Evolutionary conservation across 192 early-diverging fungal genomes (phyloP).

Genomic region (Oehlia diaphana): DNA sequence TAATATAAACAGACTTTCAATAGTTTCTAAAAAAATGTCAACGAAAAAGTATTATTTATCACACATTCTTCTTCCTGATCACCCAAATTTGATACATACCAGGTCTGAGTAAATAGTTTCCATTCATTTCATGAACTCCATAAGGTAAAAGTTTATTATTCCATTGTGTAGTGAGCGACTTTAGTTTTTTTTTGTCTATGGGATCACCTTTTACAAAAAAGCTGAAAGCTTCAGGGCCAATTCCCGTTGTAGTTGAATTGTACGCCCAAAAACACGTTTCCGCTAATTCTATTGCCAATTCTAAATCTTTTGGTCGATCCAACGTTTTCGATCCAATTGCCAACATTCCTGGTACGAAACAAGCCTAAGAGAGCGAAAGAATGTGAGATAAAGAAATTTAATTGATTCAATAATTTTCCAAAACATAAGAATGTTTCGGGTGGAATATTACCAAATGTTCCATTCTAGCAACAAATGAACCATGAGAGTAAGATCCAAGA

Average conservation of each 20-base stretch:
- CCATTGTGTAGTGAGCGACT: conserved; percentile 7
- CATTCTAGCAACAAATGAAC: conserved; percentile 30
- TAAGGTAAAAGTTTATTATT: conserved; percentile 23
- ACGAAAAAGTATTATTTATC: background rate
- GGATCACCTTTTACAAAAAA: conserved; percentile 28
- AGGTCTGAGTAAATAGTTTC: background rate
- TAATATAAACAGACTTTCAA: conserved; percentile 73
- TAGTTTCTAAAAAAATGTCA: conserved; percentile 48
- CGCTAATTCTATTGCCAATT: conserved; percentile 40
- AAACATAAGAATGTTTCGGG: background rate
- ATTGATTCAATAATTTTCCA: conserved; percentile 22
- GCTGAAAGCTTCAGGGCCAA: conserved; percentile 51
- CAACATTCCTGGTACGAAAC: conserved; percentile 54
- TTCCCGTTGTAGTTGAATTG: conserved; percentile 44
- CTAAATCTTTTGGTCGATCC: conserved; percentile 37
- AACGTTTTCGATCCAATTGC: conserved; percentile 49
- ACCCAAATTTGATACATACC: background rate
- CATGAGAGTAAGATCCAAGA: conserved; percentile 26
- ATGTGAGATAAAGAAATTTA: conserved; percentile 7
- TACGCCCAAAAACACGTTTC: conserved; percentile 53
- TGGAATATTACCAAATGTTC: conserved; percentile 35
- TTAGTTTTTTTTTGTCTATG: conserved; percentile 5
- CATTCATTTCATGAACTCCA: background rate
- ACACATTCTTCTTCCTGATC: background rate
- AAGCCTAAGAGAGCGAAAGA: conserved; percentile 38